Conservation (phyloP, 225 moss, liverwort and hornwort genomes). For the Asterella californica region DNA sequence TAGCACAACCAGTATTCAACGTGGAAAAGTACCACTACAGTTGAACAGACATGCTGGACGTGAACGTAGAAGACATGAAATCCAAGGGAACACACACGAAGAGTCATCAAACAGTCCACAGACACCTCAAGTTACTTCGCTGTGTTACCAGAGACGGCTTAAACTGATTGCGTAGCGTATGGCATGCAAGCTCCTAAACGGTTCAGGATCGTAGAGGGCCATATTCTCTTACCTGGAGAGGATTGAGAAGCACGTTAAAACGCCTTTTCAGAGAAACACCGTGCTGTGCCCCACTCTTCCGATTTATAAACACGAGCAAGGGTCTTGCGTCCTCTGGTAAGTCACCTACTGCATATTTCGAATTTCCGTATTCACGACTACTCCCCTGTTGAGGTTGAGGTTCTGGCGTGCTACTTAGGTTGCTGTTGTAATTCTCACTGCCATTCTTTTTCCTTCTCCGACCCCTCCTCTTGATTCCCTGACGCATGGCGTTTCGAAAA, state of each 20-base stretch:
- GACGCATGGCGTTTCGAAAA: constrained; percentile 37
- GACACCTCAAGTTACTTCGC: background rate
- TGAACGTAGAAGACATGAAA: background rate
- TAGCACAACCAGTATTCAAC: background rate
- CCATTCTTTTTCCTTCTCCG: constrained; percentile 30
- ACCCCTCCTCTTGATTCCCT: constrained; percentile 35
- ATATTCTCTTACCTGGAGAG: constrained; percentile 40
- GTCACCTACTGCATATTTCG: constrained; percentile 36
- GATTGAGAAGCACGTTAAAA: constrained; percentile 57
- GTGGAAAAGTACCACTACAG: background rate
- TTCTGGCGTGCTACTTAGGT: background rate
- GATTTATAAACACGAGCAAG: constrained; percentile 51
- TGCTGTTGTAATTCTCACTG: constrained; percentile 8
- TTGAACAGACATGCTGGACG: background rate
- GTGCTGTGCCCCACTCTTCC: constrained; percentile 52
- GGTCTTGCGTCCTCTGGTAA: constrained; percentile 49
- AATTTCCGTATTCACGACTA: constrained; percentile 31
- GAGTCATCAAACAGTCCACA: background rate
- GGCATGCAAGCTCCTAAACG: too few species aligned
- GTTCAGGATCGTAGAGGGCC: too few species aligned
- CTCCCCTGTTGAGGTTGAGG: constrained; percentile 2
- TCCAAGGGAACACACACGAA: background rate
- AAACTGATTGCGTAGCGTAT: too few species aligned
- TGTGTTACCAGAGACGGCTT: background rate
- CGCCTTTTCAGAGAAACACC: constrained; percentile 47